Evolutionary conservation across 1,284 basidiomycete species (phyloP).

Genomic region (Violaceomyces palustris): DNA sequence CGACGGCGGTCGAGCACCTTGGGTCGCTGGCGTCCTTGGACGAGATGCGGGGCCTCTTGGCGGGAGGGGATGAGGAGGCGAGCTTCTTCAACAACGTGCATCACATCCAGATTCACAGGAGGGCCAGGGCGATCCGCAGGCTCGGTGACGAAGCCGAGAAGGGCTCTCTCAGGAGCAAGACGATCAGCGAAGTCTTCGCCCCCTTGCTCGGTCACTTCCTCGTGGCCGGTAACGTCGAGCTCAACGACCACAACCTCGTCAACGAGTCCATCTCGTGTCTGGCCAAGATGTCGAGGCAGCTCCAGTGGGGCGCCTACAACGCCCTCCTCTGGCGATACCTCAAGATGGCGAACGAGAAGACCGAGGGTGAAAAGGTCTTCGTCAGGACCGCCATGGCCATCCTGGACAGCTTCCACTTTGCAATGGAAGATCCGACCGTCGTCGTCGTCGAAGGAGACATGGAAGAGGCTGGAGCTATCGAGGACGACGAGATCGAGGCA

Average conservation of each 20-base stretch:
- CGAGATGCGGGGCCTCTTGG: slow-evolving; percentile 78
- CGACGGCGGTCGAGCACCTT: slow-evolving; percentile 63
- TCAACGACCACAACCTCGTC: slow-evolving; percentile 79
- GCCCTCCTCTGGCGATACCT: slow-evolving; percentile 76
- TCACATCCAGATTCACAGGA: slow-evolving; percentile 88
- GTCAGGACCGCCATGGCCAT: slow-evolving; percentile 81
- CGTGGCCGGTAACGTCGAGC: slow-evolving; percentile 56
- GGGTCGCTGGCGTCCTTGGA: slow-evolving; percentile 62
- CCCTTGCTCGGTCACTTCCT: slow-evolving; percentile 83
- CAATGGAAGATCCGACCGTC: slow-evolving; percentile 23
- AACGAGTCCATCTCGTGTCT: slow-evolving; percentile 76
- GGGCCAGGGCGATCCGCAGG: slow-evolving; percentile 78
- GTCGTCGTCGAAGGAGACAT: slow-evolving; percentile 1
- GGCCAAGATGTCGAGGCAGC: slow-evolving; percentile 32
- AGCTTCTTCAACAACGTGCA: slow-evolving; percentile 95
- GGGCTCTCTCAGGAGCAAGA: slow-evolving; percentile 66
- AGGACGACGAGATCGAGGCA: slow-evolving; percentile 13
- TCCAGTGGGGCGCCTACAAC: slow-evolving; percentile 78
- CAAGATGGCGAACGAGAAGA: slow-evolving; percentile 66
- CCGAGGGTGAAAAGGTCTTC: slow-evolving; percentile 72
- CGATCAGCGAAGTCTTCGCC: slow-evolving; percentile 76
- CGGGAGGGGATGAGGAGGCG: slow-evolving; percentile 85
- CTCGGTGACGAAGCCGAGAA: slow-evolving; percentile 76
- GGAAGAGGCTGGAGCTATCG: not conserved
- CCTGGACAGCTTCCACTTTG: slow-evolving; percentile 87